Conservation (phyloP, 805 yeast genomes). For the Citeromyces nyonsensis region DNA sequence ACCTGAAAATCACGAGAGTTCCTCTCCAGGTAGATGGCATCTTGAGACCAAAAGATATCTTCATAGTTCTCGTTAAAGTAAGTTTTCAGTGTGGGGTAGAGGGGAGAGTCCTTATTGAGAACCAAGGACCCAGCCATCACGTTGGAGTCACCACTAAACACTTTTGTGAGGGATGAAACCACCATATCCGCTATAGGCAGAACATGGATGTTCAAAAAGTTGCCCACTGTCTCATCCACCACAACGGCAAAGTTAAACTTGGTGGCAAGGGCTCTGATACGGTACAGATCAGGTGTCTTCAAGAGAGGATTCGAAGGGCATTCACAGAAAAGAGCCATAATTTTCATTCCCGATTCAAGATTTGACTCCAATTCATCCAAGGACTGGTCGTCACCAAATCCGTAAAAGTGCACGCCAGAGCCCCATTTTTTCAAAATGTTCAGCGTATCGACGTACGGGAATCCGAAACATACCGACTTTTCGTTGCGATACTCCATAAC, state of each 20-base stretch:
- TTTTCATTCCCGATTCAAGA: slow-evolving; percentile 46
- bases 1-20: slow-evolving; percentile 79
- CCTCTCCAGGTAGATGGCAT: slow-evolving; percentile 81
- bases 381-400: slow-evolving; percentile 64
- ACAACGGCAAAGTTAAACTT: slow-evolving; percentile 64
- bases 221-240: slow-evolving; percentile 92
- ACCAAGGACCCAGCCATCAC: slow-evolving; percentile 90
- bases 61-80: slow-evolving; percentile 40
- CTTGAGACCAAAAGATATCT: slow-evolving; percentile 85
- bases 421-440: slow-evolving; percentile 83
- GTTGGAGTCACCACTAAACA: slow-evolving; percentile 87
- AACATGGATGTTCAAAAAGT: slow-evolving; percentile 70
- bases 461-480: slow-evolving; percentile 87
- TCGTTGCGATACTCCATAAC: slow-evolving; percentile 10
- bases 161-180: slow-evolving; percentile 78
- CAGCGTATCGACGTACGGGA: slow-evolving; percentile 89
- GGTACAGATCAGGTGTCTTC: slow-evolving; percentile 63
- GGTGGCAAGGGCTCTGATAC: slow-evolving; percentile 50
- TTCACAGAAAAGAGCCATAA: slow-evolving; percentile 77
- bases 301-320: slow-evolving; percentile 92
- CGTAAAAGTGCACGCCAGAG: slow-evolving; percentile 77
- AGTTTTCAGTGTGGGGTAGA: slow-evolving; percentile 31
- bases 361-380: slow-evolving; percentile 47
- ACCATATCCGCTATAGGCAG: slow-evolving; percentile 77
- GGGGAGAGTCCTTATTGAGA: slow-evolving; percentile 48